Conservation (phyloP, 108 stramenopile species). For the Pseudonitzschia delicatissima region DNA sequence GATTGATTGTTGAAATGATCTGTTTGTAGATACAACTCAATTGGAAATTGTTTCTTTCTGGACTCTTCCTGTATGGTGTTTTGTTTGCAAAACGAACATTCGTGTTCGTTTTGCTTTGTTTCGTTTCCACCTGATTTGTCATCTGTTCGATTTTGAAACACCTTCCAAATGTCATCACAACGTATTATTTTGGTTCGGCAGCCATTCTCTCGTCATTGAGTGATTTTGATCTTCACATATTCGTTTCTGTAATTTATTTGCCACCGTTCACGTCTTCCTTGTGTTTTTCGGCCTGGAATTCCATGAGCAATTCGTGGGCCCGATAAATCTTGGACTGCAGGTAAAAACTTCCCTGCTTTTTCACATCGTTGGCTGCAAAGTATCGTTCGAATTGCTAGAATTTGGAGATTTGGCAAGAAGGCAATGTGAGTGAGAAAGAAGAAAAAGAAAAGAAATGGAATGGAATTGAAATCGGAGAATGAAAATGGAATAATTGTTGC, state of each 20-base stretch:
- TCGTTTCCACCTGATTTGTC: no score
- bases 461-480: no score
- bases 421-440: no score
- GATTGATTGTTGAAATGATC: no score
- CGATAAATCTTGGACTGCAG: constrained; percentile 96
- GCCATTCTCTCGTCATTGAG: background rate
- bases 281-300: constrained; percentile 65
- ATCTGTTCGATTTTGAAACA: no score
- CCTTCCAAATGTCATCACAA: no score
- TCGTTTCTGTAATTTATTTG: background rate
- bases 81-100: background rate
- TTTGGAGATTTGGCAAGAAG: no score
- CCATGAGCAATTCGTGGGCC: constrained; percentile 89
- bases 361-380: constrained; percentile 90
- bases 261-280: constrained; percentile 32
- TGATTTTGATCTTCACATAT: background rate
- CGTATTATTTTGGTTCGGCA: background rate
- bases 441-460: no score
- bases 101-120: background rate
- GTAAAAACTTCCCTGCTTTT: constrained; percentile 96
- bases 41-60: background rate
- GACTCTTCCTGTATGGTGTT: background rate
- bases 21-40: no score
- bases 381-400: constrained; percentile 88
- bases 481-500: no score